Evolutionary conservation across 805 yeast genomes (phyloP).

Genomic region (Ogataea minuta): DNA sequence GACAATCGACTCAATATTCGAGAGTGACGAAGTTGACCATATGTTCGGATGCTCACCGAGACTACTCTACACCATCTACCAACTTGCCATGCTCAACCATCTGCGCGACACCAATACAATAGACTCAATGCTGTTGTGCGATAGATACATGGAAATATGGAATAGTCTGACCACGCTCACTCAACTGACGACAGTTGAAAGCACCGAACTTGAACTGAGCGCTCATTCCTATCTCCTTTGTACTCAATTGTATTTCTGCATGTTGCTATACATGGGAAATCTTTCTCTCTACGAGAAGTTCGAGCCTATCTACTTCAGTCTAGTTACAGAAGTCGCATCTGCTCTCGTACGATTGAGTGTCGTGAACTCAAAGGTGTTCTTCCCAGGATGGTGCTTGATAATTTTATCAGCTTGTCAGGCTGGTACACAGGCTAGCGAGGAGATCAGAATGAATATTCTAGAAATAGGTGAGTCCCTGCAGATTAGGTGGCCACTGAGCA

Average conservation of each 20-base stretch:
- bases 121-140: conserved; percentile 1
- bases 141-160: conserved; percentile 14
- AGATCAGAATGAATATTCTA: conserved; percentile 18
- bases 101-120: conserved; percentile 7
- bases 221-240: conserved; percentile 24
- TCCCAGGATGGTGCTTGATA: conserved; percentile 35
- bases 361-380: conserved; percentile 18
- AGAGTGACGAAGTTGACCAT: conserved; percentile 29
- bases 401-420: conserved; percentile 23
- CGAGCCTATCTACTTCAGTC: conserved; percentile 2
- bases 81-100: conserved; percentile 23
- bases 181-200: conserved; percentile 10
- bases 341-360: conserved; percentile 14
- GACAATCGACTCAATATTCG: conserved; percentile 25
- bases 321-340: conserved; percentile 13
- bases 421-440: conserved; percentile 11
- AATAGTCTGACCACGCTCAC: conserved; percentile 8
- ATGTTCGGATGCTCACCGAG: conserved; percentile 37
- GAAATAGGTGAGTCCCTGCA: conserved; percentile 22
- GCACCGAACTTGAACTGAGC: conserved; percentile 19
- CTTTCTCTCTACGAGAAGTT: conserved; percentile 13
- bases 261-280: conserved; percentile 14
- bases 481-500: conserved; percentile 30
- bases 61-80: conserved; percentile 25
- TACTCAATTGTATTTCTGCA: conserved; percentile 20